Evolutionary conservation across 2,329 filamentous ascomycete species (phyloP).

Genomic region (Esteya vermicola): DNA sequence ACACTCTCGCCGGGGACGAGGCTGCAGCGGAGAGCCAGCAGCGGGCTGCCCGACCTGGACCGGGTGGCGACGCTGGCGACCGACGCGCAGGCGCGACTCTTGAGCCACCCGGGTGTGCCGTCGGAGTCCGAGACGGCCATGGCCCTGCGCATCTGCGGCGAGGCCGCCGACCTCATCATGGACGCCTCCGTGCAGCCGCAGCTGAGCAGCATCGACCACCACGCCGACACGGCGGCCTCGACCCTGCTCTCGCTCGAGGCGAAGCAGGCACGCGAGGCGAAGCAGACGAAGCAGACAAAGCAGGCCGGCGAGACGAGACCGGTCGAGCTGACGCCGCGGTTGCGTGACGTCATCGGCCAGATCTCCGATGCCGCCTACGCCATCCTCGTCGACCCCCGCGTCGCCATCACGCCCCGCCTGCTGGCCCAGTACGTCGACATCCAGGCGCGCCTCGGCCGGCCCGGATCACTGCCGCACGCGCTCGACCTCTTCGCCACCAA

Average conservation of each 20-base stretch:
- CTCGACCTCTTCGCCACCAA: conserved; percentile 78
- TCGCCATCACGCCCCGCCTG: conserved; percentile 64
- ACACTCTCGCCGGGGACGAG: neutral
- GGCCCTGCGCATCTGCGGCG: conserved; percentile 29
- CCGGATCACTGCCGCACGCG: conserved; percentile 64
- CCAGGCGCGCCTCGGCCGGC: conserved; percentile 57
- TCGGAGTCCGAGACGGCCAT: conserved; percentile 26
- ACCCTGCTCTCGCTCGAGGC: conserved; percentile 33
- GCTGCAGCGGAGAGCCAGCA: neutral
- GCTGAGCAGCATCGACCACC: conserved; percentile 22
- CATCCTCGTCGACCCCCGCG: conserved; percentile 57
- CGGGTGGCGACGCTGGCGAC: conserved; percentile 27
- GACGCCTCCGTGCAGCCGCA: conserved; percentile 25
- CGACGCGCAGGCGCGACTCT: conserved; percentile 27
- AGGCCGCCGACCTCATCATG: conserved; percentile 22
- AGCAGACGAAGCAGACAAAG: neutral
- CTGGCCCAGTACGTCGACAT: conserved; percentile 63
- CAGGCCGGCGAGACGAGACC: neutral
- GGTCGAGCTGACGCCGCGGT: neutral
- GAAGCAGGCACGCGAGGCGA: neutral
- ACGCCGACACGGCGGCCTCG: conserved; percentile 33
- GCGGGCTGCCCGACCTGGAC: conserved; percentile 19
- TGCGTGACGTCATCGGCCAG: conserved; percentile 31
- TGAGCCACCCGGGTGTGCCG: conserved; percentile 29
- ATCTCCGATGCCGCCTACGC: conserved; percentile 50